Evolutionary conservation across 306 rosid genomes (phyloP).

Genomic region (Lagenaria siceraria): DNA sequence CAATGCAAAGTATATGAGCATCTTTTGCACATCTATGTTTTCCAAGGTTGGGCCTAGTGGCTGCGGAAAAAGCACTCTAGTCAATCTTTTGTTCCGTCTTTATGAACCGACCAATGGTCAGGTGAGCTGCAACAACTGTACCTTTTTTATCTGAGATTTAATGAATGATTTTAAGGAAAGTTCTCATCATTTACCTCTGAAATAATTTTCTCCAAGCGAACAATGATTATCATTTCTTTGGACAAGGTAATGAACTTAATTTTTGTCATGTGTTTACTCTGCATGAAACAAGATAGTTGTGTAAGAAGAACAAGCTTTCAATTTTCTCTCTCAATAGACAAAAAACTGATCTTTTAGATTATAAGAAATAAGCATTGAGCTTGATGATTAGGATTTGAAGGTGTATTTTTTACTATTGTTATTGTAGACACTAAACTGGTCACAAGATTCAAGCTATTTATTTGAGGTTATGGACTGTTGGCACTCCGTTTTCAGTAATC

Average conservation of each 20-base stretch:
- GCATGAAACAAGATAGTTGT: background rate
- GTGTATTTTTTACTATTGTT: background rate
- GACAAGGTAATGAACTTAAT: background rate
- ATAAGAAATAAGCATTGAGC: background rate
- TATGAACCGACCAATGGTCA: constrained; percentile 35
- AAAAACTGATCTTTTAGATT: background rate
- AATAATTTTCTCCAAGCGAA: background rate
- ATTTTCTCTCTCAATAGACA: background rate
- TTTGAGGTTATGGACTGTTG: background rate
- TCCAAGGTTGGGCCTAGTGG: constrained; percentile 34
- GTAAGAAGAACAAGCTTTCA: background rate
- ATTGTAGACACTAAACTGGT: background rate
- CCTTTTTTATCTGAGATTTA: background rate
- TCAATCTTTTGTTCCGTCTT: constrained; percentile 35
- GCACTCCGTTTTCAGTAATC: background rate
- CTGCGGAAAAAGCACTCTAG: constrained; percentile 36
- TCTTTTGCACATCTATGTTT: constrained; percentile 8
- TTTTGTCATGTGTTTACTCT: background rate
- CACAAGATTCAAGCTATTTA: background rate
- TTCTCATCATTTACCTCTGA: background rate
- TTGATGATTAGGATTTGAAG: background rate
- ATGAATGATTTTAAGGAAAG: background rate
- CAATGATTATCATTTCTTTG: background rate
- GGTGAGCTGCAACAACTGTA: constrained; percentile 11
- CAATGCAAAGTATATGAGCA: constrained; percentile 5